Conservation (phyloP, 768 basidiomycete genomes). For the Trichaptum fuscoviolaceum region DNA sequence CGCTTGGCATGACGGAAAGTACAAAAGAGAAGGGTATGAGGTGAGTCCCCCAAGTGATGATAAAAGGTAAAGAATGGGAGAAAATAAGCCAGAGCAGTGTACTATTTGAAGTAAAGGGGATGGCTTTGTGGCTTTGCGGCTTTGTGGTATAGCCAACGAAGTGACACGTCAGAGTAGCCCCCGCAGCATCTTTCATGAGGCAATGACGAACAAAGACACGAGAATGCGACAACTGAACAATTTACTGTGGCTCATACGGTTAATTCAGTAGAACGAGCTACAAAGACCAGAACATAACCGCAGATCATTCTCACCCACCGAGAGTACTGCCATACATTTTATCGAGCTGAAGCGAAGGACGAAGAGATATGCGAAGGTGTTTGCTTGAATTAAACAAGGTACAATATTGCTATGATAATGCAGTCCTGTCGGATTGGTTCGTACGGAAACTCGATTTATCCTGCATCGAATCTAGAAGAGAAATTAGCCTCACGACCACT, state of each 20-base stretch:
- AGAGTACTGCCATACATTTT: too few relatives aligned
- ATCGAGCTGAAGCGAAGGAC: too few relatives aligned
- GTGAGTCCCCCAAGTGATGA: too few relatives aligned
- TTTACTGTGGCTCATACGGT: background rate
- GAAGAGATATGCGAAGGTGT: background rate
- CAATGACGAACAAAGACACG: background rate
- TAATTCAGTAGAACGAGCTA: background rate
- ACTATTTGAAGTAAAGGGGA: background rate
- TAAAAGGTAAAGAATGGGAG: too few relatives aligned
- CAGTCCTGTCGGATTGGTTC: constrained; percentile 9
- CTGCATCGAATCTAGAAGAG: constrained; percentile 70
- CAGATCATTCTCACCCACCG: too few relatives aligned
- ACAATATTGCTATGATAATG: constrained; percentile 4
- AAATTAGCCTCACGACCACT: constrained; percentile 1
- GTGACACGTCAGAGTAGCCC: background rate
- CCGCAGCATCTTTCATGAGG: background rate
- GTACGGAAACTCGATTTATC: constrained; percentile 81
- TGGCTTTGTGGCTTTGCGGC: background rate
- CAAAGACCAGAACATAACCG: background rate
- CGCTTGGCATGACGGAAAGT: too few relatives aligned
- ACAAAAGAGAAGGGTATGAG: too few relatives aligned
- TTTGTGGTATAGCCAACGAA: background rate
- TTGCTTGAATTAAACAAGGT: constrained; percentile 1
- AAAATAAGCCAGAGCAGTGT: background rate
- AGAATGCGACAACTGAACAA: background rate